Evolutionary conservation across 129 eudicot species (phyloP), one percentile per base, ranked within the genome.

Genomic region (Dittrichia graveolens): DNA sequence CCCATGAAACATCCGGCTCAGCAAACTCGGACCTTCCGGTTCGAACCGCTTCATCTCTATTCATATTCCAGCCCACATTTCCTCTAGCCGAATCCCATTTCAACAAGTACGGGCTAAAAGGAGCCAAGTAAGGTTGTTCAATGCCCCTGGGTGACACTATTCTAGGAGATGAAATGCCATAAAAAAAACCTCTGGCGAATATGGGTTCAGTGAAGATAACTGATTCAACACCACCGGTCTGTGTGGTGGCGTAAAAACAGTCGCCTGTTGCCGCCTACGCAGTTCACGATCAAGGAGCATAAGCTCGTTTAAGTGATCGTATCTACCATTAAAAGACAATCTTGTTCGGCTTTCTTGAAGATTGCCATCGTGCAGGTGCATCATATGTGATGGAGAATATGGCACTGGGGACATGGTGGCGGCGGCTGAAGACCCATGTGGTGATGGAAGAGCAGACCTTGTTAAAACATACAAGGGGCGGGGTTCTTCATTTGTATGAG

Each of bases 1-100:
- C 87, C 87, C 87, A 83, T 45, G 87, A 83, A 10, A 79, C 63
- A 58, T 83, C 84, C 4, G 81, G 87, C 72, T 83, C 87, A 35
- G 49, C n/a, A 2, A 68, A 39, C 56, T 70, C 55, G 8, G 68
- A 74, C 75, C 72, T 70, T 44, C 50, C 48, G 61, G 76, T 46
- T 54, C 69, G 65, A 57, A 40, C 70, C 60, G 46, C 58, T 57
- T 78, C 86, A 82, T 72, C 76, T 45, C 74, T 83, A 14, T 79
- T 75, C 5, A 75, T 65, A 37, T 81, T 79, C 84, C 84, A 70
- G 75, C 75, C 84, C 4, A 77, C 72, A 39, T 71, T 70, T 43
- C 80, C 83, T 44, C 71, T 74, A 10, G 83, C 61, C 13, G 73
- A 78, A 12, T 65, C 79, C 86, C 86, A 82, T 18, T 81, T 78